Conservation (phyloP, 371 early-diverging fungal species). For the Syncephalis fuscata region DNA sequence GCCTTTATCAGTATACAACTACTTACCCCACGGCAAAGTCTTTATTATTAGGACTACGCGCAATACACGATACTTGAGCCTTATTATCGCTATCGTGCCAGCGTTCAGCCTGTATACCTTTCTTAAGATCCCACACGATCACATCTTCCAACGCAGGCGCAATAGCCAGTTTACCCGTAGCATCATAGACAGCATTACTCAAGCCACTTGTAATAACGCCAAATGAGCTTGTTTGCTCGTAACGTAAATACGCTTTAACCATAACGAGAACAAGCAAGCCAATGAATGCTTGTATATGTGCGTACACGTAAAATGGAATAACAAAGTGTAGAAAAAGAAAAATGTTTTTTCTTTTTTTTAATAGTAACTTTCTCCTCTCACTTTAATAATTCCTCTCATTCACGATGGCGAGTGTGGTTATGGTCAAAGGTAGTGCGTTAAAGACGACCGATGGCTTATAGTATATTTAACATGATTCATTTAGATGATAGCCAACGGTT, state of each 20-base stretch:
- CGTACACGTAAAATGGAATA: no score
- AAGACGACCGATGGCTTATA: no score
- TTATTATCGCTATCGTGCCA: conserved; percentile 62
- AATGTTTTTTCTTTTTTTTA: no score
- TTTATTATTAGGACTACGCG: conserved; percentile 36
- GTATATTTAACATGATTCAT: no score
- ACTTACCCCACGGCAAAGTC: conserved; percentile 69
- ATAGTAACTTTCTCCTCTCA: no score
- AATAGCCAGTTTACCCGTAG: conserved; percentile 48
- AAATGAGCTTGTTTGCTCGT: conserved; percentile 21
- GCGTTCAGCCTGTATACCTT: conserved; percentile 51
- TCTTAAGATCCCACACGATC: conserved; percentile 71
- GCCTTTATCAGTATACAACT: conserved; percentile 6
- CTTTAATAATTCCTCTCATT: no score
- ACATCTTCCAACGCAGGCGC: conserved; percentile 73
- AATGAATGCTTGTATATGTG: no score
- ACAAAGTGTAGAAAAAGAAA: no score
- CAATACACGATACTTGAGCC: conserved; percentile 62
- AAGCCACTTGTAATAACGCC: conserved; percentile 62
- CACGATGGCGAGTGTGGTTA: no score
- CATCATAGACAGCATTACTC: conserved; percentile 53
- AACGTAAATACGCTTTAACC: conserved; percentile 1
- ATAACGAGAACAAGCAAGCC: neutral
- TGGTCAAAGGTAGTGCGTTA: no score
- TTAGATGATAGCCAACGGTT: no score